Base-by-base conservation (phyloP, 1,284 basidiomycete genomes). In the Trichosporon coremiiforme region DNA sequence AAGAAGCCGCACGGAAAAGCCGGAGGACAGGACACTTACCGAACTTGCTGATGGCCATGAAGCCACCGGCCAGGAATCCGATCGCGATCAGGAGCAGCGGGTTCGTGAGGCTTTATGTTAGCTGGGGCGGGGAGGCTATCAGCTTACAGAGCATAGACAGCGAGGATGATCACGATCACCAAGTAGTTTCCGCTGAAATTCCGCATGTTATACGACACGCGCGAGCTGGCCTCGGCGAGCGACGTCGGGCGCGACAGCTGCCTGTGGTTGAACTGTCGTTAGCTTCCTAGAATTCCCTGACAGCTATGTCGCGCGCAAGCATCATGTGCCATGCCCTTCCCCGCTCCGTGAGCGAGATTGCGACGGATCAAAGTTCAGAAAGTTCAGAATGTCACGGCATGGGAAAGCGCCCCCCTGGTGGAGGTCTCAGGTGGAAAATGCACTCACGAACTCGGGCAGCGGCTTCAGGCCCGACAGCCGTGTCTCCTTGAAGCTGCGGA, bases 171-270 rank as follows among this genome's bases (percentile, higher is more conserved):
- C 17, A 96, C 86, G 76, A 97, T 88, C 77, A 95, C 83, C 57
- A 89, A 87, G 84, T 96, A 96, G 84, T 96, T 96, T 70, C 91
- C 90, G 70, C 90, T 92, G 84, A 93, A 93, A 82, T 92, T 92
- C 68, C 91, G 89, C 15, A 94, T 94, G 86, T 97, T 98, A 86
- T 96, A 79, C 1, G 93, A 93, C 87, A 96, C 63, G 20, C 63
- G 63, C 35, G 79, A 77, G 7, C 86, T 86, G 10, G 85, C 86
- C 72, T 87, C 86, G 77, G 86, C 87, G 87, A 91, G 70, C 89
- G 95, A 84, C 60, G 80, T 77, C 15, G 86, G 85, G 75, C 92
- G 86, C 53, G 94, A 95, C 72, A 98, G 85, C 67, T 94, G 90
- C 76, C 95, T 90, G 79, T 90, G 87, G 85, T 98, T 95, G 79